Base-by-base conservation (phyloP, 352 stramenopile genomes). In the Peronospora farinosa region DNA sequence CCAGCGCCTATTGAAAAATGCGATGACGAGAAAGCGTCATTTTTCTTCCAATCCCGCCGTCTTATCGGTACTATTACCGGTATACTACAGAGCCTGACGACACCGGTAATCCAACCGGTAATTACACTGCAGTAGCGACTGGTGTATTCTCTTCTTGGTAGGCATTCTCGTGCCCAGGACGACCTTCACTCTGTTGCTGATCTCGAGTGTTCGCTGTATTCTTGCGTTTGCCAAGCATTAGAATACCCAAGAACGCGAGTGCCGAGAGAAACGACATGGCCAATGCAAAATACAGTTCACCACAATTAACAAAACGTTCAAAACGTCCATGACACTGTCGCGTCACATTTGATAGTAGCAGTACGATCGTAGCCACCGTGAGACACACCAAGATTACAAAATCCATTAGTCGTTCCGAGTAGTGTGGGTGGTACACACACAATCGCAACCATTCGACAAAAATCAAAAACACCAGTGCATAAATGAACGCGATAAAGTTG, bases 401-500 rank as follows among this genome's bases (percentile, higher is more conserved):
- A 45, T 90, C n/a, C n/a, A n/a, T n/a, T n/a, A n/a, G n/a, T n/a
- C n/a, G n/a, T 45, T 84, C 72, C 44, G 66, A 74, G 31, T 72
- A 64, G 36, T 74, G 52, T 27, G 64, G 25, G n/a, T 71, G 71
- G 7, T 72, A 61, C 8, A 53, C 38, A 25, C 74, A 84, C 23
- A 81, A 60, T 9, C 55, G 51, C 19, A 78, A 44, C 41, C n/a
- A n/a, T n/a, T n/a, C n/a, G n/a, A n/a, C n/a, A n/a, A 79, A 57
- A 23, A 87, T 21, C 31, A 88, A 36, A 48, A 83, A 73, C 41
- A 60, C 67, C 41, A 86, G 66, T 7, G 63, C 76, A 48, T 84
- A 84, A n/a, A 90, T 33, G 39, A 90, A 75, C 5, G 54, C 67
- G 33, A 77, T 68, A 51, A 84, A 90, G 37, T 79, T 83, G 44